Base-by-base conservation (phyloP, 2,329 filamentous ascomycete genomes). In the Penicillium fuscoglaucum region DNA sequence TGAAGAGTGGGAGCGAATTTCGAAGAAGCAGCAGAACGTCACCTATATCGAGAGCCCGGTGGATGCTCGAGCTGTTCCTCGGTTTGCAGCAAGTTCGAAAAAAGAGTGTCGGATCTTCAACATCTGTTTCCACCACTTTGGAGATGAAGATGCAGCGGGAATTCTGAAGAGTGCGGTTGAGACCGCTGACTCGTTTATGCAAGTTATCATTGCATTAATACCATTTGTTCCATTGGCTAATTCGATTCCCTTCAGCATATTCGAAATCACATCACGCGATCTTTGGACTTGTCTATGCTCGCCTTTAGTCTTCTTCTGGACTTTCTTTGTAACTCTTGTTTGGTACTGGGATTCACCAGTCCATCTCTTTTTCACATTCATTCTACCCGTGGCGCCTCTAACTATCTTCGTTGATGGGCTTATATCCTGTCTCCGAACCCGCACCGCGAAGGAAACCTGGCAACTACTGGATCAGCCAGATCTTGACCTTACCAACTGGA, bases 91-190 rank as follows among this genome's bases (percentile, higher is more conserved):
- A 78, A 77, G 13, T 21, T 24, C 39, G 49, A 82, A 80, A 68
- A 82, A 78, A 45, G 77, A 90, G 24, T 88, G 91, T 69, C 80
- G 89, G 5, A 75, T 91, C 50, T 92, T 90, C 72, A 90, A 88
- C 70, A 79, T 91, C 2, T 84, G 88, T 1, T 93, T 93, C 68
- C 90, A 92, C 73, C 89, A 92, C 75, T 92, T 92, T 65, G 82
- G 86, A 61, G 87, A 91, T 67, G 74, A 76, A 4, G 73, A 86
- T 19, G 89, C 87, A 0, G 75, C 71, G 28, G 78, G 80, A 9
- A 87, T 91, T 31, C 71, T 93, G 33, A 79, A 78, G 52, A 86
- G 89, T 69, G 59, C 62, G 10, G 50, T 65, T 2, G 63, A 72
- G 58, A 65, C 54, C 10, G 64, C 59, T 28, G 71, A 72, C 49